Conservation (phyloP, 371 early-diverging fungal genomes). For the Apophysomyces variabilis region DNA sequence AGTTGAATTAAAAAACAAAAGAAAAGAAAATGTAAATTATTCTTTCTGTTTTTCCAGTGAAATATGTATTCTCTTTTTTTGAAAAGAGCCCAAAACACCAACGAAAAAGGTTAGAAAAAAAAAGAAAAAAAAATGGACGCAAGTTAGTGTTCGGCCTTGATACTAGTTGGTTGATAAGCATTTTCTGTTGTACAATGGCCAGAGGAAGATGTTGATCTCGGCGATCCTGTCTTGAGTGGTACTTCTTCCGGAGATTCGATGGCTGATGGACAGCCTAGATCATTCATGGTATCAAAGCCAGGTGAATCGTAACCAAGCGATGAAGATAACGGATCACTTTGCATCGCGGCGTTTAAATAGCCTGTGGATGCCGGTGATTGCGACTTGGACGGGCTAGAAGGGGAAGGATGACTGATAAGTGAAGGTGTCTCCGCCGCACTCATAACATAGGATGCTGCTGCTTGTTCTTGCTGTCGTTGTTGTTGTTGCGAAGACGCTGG, state of each 20-base stretch:
- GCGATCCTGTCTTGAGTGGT: not conserved
- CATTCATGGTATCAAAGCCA: slow-evolving; percentile 2
- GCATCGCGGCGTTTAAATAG: slow-evolving; percentile 1
- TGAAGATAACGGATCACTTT: not conserved
- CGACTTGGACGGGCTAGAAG: slow-evolving; percentile 7
- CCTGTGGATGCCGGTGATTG: slow-evolving; percentile 8
- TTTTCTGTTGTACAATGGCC: not conserved
- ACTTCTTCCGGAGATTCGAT: slow-evolving; percentile 3
- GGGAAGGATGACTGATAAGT: slow-evolving; percentile 6
- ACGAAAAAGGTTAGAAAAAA: too few species aligned
- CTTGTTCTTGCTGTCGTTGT: not conserved
- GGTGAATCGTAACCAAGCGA: slow-evolving; percentile 1
- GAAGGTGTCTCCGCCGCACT: slow-evolving; percentile 2
- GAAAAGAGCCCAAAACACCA: too few species aligned
- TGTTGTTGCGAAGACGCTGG: not conserved
- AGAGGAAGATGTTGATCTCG: not conserved
- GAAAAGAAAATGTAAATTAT: not conserved
- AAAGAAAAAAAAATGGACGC: not conserved
- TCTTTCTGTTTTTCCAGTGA: not conserved
- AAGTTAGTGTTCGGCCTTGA: not conserved
- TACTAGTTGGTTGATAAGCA: not conserved
- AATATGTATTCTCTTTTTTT: too few species aligned
- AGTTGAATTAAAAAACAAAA: not conserved
- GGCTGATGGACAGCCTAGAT: slow-evolving; percentile 1
- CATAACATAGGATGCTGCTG: not conserved